phyloP scores from a whole-genome alignment of 2,329 filamentous ascomycete species.

The Aspergillus puulaauensis region DNA sequence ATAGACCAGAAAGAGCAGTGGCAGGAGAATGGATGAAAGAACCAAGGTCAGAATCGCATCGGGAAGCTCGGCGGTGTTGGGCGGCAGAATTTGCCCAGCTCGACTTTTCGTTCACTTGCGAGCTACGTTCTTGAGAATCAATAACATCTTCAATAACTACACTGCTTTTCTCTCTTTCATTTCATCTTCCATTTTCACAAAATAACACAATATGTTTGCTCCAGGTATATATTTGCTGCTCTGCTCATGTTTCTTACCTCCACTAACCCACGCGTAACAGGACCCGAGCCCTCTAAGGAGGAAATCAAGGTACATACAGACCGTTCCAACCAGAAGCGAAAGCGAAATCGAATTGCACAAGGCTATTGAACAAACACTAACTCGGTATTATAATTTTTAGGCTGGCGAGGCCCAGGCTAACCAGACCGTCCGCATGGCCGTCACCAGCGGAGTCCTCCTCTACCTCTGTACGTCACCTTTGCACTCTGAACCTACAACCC shows the following conservation, averaged over 20 bases:
- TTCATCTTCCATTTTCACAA: background rate
- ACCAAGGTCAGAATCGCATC: slow-evolving; percentile 3
- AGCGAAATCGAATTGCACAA: background rate
- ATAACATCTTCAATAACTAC: background rate
- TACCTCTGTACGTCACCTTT: slow-evolving; percentile 57
- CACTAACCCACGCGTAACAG: slow-evolving; percentile 21
- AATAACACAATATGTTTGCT: slow-evolving; percentile 32
- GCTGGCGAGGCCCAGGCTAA: slow-evolving; percentile 55
- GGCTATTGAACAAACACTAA: slow-evolving; percentile 11
- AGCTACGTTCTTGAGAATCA: background rate
- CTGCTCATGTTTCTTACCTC: background rate
- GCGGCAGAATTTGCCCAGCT: slow-evolving; percentile 21
- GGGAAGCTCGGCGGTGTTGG: slow-evolving; percentile 3
- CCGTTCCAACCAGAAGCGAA: background rate
- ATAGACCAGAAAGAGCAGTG: background rate
- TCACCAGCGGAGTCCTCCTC: slow-evolving; percentile 55
- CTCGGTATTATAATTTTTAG: slow-evolving; percentile 20
- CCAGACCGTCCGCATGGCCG: slow-evolving; percentile 55
- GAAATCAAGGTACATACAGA: slow-evolving; percentile 41
- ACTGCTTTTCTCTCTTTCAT: background rate
- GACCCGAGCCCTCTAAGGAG: slow-evolving; percentile 47
- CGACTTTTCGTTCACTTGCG: slow-evolving; percentile 14
- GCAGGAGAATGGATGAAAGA: background rate
- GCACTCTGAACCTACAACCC: background rate
- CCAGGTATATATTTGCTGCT: slow-evolving; percentile 25